These are phyloP conservation scores for Suhomyces pyralidae DNA, from an alignment of 805 yeast genomes.

Conservation along the genomic window DNA sequence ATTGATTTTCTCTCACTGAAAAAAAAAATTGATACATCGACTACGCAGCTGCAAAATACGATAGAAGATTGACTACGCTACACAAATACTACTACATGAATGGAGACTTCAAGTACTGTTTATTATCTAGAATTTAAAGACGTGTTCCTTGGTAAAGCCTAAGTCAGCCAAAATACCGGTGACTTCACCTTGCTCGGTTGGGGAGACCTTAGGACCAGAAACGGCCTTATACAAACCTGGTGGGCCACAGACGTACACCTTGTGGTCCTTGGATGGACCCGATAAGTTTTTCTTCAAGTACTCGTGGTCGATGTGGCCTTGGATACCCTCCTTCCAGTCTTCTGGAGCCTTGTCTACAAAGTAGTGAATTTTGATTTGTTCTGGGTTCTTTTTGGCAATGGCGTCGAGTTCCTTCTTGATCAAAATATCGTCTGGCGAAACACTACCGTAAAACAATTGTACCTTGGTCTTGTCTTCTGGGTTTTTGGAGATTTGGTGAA, in stretches of 20 bases:
- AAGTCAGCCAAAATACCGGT: conserved; percentile 83
- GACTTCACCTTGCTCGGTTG: conserved; percentile 92
- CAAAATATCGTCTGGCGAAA: conserved; percentile 75
- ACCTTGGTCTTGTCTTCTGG: conserved; percentile 89
- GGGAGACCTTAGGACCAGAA: conserved; percentile 82
- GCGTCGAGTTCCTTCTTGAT: conserved; percentile 74
- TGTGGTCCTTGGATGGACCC: conserved; percentile 54
- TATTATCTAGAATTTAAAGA: conserved; percentile 69
- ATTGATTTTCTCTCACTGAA: background rate
- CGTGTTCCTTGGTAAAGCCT: conserved; percentile 83
- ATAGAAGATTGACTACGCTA: too few relatives aligned
- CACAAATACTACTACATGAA: background rate
- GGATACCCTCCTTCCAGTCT: conserved; percentile 51
- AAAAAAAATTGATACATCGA: background rate
- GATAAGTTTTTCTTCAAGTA: conserved; percentile 61
- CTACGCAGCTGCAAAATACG: background rate
- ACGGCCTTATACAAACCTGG: conserved; percentile 84
- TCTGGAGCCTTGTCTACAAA: conserved; percentile 67
- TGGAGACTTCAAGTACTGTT: background rate
- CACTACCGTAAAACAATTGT: conserved; percentile 74
- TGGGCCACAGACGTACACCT: conserved; percentile 93
- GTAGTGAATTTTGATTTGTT: conserved; percentile 73
- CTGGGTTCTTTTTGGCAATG: conserved; percentile 62
- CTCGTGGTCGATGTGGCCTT: conserved; percentile 79
- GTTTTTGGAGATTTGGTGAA: conserved; percentile 71